These are phyloP conservation scores for Lagenidium sp. DNA, from an alignment of 352 stramenopile genomes.

Conservation along the genomic window DNA sequence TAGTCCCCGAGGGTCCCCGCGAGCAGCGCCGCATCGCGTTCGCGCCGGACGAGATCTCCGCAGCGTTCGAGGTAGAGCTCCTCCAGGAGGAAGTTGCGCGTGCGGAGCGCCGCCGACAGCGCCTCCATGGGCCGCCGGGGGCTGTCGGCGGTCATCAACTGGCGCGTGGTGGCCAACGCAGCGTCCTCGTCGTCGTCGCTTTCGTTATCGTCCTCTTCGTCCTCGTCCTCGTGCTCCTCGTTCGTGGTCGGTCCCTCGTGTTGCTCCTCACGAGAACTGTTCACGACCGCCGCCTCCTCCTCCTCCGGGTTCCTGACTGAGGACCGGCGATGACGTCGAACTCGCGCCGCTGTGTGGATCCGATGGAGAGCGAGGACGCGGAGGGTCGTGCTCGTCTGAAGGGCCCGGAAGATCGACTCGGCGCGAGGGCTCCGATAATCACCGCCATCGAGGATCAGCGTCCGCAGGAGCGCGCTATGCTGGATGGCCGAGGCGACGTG, in stretches of 20 bases:
- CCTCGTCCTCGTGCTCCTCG: not conserved
- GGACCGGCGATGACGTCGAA: not conserved
- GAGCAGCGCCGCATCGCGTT: conserved; percentile 21
- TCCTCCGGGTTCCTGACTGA: not conserved
- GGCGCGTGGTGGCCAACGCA: not conserved
- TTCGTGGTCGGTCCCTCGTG: not conserved
- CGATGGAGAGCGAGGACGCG: conserved; percentile 29
- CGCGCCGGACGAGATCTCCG: conserved; percentile 14
- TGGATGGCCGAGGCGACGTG: conserved; percentile 38
- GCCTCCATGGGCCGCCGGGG: too few species aligned
- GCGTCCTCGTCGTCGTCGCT: not conserved
- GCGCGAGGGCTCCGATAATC: conserved; percentile 21
- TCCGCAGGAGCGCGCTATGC: conserved; percentile 30
- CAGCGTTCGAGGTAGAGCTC: conserved; percentile 56
- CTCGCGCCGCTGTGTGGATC: conserved; percentile 22
- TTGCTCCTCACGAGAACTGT: not conserved
- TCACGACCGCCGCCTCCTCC: not conserved
- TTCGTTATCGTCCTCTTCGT: conserved; percentile 1
- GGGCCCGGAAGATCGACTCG: conserved; percentile 19
- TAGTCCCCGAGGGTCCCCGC: conserved; percentile 49
- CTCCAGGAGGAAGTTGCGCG: conserved; percentile 50
- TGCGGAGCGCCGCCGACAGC: conserved; percentile 28
- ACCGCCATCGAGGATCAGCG: conserved; percentile 22
- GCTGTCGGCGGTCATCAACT: not conserved
- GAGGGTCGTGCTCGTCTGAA: conserved; percentile 34